phyloP scores from a whole-genome alignment of 805 yeast genomes.

The Cyberlindnera americana region DNA sequence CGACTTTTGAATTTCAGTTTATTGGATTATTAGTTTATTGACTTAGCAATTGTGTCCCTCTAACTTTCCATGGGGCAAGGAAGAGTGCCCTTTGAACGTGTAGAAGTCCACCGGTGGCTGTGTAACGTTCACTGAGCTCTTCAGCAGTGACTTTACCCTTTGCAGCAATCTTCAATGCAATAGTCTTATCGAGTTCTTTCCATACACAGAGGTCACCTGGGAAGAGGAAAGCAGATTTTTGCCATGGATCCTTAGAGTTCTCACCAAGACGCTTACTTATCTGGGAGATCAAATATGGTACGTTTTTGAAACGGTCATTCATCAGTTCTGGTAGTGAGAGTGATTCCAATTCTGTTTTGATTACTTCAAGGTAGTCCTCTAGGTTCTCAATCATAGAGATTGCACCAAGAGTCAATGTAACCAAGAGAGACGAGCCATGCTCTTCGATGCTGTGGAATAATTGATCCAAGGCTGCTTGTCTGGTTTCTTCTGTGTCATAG shows the following conservation, averaged over 20 bases:
- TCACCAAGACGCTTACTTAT: slow-evolving; percentile 41
- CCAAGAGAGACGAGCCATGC: slow-evolving; percentile 61
- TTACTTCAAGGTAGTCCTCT: slow-evolving; percentile 56
- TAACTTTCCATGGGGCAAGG: slow-evolving; percentile 50
- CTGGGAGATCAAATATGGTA: slow-evolving; percentile 56
- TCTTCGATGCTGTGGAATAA: slow-evolving; percentile 60
- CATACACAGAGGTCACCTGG: slow-evolving; percentile 71
- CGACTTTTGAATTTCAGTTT: no score
- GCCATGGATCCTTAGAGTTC: slow-evolving; percentile 43
- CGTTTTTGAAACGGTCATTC: slow-evolving; percentile 48
- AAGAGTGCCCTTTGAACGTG: slow-evolving; percentile 67
- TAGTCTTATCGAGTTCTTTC: slow-evolving; percentile 53
- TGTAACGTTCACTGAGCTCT: slow-evolving; percentile 50
- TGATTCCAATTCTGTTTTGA: slow-evolving; percentile 59
- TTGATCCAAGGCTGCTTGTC: slow-evolving; percentile 82
- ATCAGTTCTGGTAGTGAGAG: slow-evolving; percentile 45
- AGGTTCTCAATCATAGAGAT: slow-evolving; percentile 63
- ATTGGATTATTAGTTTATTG: no score
- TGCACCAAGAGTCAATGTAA: slow-evolving; percentile 76
- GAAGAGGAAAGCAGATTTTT: slow-evolving; percentile 66
- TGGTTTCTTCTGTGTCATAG: slow-evolving; percentile 69
- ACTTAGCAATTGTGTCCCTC: slow-evolving; percentile 20
- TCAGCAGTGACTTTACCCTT: slow-evolving; percentile 47
- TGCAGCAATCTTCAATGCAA: slow-evolving; percentile 58
- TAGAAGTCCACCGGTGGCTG: slow-evolving; percentile 44